phyloP scores from a whole-genome alignment of 768 basidiomycete genomes.

The Neoboletus brunneissimus region DNA sequence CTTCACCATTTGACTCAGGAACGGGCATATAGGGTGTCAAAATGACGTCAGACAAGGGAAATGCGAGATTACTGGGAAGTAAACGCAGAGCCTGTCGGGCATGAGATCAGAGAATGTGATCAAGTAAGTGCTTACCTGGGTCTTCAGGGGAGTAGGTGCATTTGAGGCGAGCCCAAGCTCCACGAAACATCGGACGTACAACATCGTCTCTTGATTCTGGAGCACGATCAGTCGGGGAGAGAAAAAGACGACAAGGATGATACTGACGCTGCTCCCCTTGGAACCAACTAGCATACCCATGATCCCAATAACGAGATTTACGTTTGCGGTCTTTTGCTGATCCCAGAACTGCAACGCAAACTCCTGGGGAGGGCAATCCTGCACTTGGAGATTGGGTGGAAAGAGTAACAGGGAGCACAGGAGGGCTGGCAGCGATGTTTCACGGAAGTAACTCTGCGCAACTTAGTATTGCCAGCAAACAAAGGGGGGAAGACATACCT shows the following conservation, averaged over 20 bases:
- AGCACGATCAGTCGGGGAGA: slow-evolving; percentile 1
- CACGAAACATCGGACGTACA: slow-evolving; percentile 73
- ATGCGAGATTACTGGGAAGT: slow-evolving; percentile 53
- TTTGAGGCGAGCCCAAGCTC: slow-evolving; percentile 94
- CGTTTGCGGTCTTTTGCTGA: slow-evolving; percentile 81
- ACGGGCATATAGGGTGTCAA: slow-evolving; percentile 74
- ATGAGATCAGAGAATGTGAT: slow-evolving; percentile 27
- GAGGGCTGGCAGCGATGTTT: slow-evolving; percentile 70
- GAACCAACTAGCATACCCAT: slow-evolving; percentile 82
- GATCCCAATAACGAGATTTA: slow-evolving; percentile 73
- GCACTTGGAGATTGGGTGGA: slow-evolving; percentile 57
- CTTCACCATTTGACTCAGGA: slow-evolving; percentile 83
- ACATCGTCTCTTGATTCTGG: slow-evolving; percentile 55
- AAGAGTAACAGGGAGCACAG: slow-evolving; percentile 69
- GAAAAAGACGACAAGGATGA: not conserved
- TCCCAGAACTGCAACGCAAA: slow-evolving; percentile 98
- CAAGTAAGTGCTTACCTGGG: slow-evolving; percentile 52
- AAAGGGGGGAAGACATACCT: slow-evolving; percentile 47
- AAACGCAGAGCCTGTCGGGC: slow-evolving; percentile 51
- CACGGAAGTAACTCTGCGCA: slow-evolving; percentile 90
- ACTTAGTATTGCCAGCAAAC: slow-evolving; percentile 14
- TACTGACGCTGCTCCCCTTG: slow-evolving; percentile 61
- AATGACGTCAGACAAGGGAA: slow-evolving; percentile 63
- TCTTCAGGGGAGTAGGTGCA: slow-evolving; percentile 83
- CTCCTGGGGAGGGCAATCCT: slow-evolving; percentile 70